A percentile compares a stretch with the other conserved stretches of the same genome.
Conservation (phyloP, 495 filamentous ascomycete genomes). For the Aspergillus homomorphus region DNA sequence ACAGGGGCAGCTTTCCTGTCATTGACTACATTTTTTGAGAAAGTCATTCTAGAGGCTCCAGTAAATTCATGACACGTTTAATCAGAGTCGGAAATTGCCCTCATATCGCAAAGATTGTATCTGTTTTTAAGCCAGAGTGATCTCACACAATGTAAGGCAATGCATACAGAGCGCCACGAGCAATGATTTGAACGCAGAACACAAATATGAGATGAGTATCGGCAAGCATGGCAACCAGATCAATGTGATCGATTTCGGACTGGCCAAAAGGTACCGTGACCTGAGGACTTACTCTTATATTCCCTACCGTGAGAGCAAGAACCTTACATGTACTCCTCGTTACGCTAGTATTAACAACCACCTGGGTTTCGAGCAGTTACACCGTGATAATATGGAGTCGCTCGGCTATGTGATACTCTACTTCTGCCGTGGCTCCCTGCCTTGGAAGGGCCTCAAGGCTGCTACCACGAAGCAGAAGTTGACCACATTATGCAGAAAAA, state of each 20-base stretch:
- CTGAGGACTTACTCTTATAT: conserved; percentile 99
- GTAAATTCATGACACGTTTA: no score
- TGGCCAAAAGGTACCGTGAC: conserved; percentile 99
- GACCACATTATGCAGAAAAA: conserved; percentile 99
- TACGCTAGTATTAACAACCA: conserved; percentile 99
- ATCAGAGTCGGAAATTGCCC: no score
- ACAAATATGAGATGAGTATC: conserved; percentile 99
- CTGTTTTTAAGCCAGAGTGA: no score
- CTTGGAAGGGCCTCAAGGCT: conserved; percentile 99
- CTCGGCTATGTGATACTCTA: conserved; percentile 99
- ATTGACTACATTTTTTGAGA: no score
- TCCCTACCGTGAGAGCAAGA: conserved; percentile 99
- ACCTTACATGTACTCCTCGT: conserved; percentile 96
- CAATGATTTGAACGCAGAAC: no score
- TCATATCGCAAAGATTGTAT: no score
- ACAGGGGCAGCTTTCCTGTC: no score
- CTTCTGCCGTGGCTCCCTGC: conserved; percentile 98
- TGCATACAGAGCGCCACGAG: no score
- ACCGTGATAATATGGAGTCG: conserved; percentile 99
- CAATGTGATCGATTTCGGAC: conserved; percentile 98
- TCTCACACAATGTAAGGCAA: no score
- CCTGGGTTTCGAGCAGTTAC: conserved; percentile 97
- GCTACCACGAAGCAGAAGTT: conserved; percentile 99
- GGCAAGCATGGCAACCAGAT: conserved; percentile 99
- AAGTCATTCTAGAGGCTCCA: no score